These are phyloP conservation scores for Fusarium nanum DNA, from an alignment of 2,329 filamentous ascomycete genomes.

Conservation along the genomic window DNA sequence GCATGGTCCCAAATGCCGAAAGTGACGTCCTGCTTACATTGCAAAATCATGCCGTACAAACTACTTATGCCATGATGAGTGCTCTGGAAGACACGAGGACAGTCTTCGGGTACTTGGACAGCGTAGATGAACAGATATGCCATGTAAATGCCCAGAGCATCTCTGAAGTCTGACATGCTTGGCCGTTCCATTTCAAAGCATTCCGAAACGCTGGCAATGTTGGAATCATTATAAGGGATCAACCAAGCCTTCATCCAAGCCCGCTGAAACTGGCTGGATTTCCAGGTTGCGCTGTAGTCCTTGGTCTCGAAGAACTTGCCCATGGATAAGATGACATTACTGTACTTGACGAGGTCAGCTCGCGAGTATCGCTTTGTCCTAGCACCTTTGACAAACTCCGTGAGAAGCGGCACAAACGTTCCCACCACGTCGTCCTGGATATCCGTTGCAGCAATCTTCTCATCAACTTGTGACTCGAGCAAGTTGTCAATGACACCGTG, in stretches of 20 bases:
- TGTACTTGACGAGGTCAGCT: slow-evolving; percentile 32
- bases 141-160: slow-evolving; percentile 26
- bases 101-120: slow-evolving; percentile 28
- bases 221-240: slow-evolving; percentile 24
- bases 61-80: slow-evolving; percentile 39
- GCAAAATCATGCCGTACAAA: slow-evolving; percentile 32
- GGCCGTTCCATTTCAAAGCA: slow-evolving; percentile 37
- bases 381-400: slow-evolving; percentile 35
- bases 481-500: slow-evolving; percentile 37
- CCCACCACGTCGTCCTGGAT: slow-evolving; percentile 19
- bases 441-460: slow-evolving; percentile 32
- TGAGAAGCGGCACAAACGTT: slow-evolving; percentile 28
- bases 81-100: slow-evolving; percentile 37
- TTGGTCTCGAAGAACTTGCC: slow-evolving; percentile 37
- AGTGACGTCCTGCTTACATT: slow-evolving; percentile 31
- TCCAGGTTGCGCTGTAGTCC: slow-evolving; percentile 33
- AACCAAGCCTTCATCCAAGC: slow-evolving; percentile 33
- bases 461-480: slow-evolving; percentile 32
- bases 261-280: slow-evolving; percentile 1
- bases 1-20: slow-evolving; percentile 41
- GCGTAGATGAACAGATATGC: slow-evolving; percentile 38
- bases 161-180: slow-evolving; percentile 29
- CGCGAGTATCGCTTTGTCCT: slow-evolving; percentile 27
- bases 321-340: slow-evolving; percentile 33
- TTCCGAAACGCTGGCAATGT: slow-evolving; percentile 18